phyloP scores from a whole-genome alignment of 257 asterid genomes.

The Petunia secreta region DNA sequence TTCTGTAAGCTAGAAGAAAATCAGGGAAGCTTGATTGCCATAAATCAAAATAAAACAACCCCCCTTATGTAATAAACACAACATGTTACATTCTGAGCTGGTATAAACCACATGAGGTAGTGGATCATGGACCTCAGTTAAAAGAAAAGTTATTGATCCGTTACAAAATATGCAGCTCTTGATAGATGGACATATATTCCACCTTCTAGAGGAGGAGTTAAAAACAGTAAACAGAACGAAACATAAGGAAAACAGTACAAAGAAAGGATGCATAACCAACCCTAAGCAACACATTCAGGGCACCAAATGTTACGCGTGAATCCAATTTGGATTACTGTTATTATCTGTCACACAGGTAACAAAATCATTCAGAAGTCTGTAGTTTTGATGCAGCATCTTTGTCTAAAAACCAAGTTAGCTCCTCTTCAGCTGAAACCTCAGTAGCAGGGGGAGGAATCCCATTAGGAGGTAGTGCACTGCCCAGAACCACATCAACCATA shows the following conservation, averaged over 20 bases:
- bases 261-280: neutral
- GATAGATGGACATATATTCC: neutral
- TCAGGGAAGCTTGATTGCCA: neutral
- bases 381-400: conserved; percentile 75
- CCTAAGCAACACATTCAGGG: neutral
- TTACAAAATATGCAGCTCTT: neutral
- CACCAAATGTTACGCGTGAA: neutral
- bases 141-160: neutral
- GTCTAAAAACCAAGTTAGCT: conserved; percentile 77
- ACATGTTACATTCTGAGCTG: neutral
- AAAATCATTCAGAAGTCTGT: conserved; percentile 15
- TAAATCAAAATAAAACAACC: neutral
- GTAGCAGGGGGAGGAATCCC: conserved; percentile 52
- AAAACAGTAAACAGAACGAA: neutral
- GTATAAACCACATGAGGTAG: neutral
- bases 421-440: conserved; percentile 61
- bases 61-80: neutral
- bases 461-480: conserved; percentile 18
- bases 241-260: neutral
- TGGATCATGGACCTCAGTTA: neutral
- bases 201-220: conserved; percentile 9
- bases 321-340: neutral
- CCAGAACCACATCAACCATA: conserved; percentile 49
- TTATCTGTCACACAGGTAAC: neutral
- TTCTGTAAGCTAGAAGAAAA: conserved; percentile 23